These are phyloP conservation scores for Calonectria henricotiae DNA, from an alignment of 2,329 filamentous ascomycete species.

Conservation along the genomic window DNA sequence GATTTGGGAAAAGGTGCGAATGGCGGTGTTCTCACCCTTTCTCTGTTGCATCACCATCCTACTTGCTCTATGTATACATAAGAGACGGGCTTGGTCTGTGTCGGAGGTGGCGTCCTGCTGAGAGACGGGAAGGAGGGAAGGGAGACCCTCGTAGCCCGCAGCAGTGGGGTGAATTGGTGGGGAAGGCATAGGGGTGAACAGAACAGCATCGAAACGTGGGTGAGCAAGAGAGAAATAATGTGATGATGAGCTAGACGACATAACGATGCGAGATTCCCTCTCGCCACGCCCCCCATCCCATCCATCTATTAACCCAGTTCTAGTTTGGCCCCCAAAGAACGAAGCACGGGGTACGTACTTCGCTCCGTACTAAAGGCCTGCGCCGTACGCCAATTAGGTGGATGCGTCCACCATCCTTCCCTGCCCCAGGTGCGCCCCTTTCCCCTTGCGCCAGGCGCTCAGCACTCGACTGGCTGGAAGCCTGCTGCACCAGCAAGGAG, in stretches of 20 bases:
- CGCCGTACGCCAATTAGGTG: conserved; percentile 31
- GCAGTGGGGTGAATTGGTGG: neutral
- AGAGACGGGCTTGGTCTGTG: conserved; percentile 22
- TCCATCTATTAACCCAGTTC: conserved; percentile 8
- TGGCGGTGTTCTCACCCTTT: conserved; percentile 14
- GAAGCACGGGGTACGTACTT: conserved; percentile 19
- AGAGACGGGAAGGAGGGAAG: conserved; percentile 29
- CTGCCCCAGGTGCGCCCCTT: conserved; percentile 37
- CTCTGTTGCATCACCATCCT: conserved; percentile 9
- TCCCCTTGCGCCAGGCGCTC: conserved; percentile 46
- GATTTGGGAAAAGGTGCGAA: conserved; percentile 12
- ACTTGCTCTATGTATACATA: conserved; percentile 16
- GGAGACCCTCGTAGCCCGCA: conserved; percentile 19
- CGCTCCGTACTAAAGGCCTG: neutral
- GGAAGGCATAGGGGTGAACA: conserved; percentile 8
- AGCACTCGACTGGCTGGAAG: conserved; percentile 41
- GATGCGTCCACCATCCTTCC: conserved; percentile 10
- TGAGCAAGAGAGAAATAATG: conserved; percentile 36
- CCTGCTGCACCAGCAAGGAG: conserved; percentile 40
- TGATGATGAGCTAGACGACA: conserved; percentile 32
- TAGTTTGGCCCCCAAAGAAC: conserved; percentile 14
- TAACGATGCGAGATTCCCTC: conserved; percentile 35
- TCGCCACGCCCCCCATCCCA: conserved; percentile 26
- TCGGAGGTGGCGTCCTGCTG: conserved; percentile 35
- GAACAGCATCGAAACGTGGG: conserved; percentile 31